These are phyloP conservation scores for Ramalina peruviana DNA, from an alignment of 495 filamentous ascomycete species.

Conservation along the genomic window DNA sequence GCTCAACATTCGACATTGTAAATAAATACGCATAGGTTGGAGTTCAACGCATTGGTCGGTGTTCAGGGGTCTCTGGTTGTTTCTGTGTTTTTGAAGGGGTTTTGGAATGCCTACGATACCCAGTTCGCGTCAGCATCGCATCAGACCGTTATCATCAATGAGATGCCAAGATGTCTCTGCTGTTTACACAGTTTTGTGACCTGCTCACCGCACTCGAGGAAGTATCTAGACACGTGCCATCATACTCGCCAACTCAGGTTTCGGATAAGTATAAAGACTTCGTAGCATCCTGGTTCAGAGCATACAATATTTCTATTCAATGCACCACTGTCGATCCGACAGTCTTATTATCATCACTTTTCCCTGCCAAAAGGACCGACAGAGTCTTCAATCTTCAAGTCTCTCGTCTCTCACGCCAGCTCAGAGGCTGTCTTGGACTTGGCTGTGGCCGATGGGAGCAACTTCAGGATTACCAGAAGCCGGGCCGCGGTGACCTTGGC, in stretches of 20 bases:
- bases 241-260: conserved; percentile 1
- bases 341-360: conserved; percentile 55
- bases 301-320: conserved; percentile 37
- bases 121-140: no score
- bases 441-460: conserved; percentile 43
- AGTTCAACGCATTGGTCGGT: no score
- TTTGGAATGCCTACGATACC: no score
- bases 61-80: no score
- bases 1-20: no score
- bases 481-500: conserved; percentile 50
- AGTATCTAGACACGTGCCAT: conserved; percentile 16
- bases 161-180: conserved; percentile 41
- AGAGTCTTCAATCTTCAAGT: conserved; percentile 57
- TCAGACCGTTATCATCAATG: no score
- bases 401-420: conserved; percentile 41
- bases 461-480: conserved; percentile 44
- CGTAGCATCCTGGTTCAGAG: conserved; percentile 43
- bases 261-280: conserved; percentile 20
- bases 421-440: conserved; percentile 50
- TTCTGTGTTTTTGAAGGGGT: no score
- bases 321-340: conserved; percentile 35
- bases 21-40: no score
- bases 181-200: conserved; percentile 45
- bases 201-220: conserved; percentile 41
- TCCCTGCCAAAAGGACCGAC: conserved; percentile 62